Percentiles rank a stretch among this genome's conserved stretches.
phyloP scores from a whole-genome alignment of 2,329 filamentous ascomycete genomes.

The Claviceps arundinis region DNA sequence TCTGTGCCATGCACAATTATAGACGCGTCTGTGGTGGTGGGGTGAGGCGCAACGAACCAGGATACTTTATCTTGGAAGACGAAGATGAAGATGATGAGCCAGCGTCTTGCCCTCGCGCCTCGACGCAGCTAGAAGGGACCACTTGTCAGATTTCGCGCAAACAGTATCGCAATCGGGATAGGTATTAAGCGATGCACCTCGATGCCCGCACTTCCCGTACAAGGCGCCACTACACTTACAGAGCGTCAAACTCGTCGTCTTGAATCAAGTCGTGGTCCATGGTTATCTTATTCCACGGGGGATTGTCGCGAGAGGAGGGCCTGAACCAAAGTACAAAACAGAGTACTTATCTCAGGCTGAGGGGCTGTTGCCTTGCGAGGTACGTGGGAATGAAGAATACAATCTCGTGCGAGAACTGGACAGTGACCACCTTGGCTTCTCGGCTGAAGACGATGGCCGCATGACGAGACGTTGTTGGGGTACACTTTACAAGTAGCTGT shows the following conservation, averaged over 20 bases:
- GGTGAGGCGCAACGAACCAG: conserved; percentile 14
- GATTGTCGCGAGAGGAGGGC: background rate
- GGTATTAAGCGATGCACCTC: background rate
- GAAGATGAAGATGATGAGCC: background rate
- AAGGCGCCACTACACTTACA: conserved; percentile 25
- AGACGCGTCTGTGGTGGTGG: background rate
- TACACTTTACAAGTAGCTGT: too few relatives aligned
- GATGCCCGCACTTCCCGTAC: background rate
- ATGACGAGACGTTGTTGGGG: background rate
- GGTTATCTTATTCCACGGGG: background rate
- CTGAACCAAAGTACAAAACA: too few relatives aligned
- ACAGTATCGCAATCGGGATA: background rate
- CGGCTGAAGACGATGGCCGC: background rate
- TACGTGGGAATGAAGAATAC: too few relatives aligned
- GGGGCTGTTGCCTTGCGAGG: too few relatives aligned
- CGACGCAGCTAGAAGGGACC: conserved; percentile 18
- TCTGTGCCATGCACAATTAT: background rate
- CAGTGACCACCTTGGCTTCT: background rate
- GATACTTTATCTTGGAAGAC: conserved; percentile 19
- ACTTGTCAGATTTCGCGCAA: background rate
- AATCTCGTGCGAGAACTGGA: too few relatives aligned
- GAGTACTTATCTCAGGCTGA: too few relatives aligned
- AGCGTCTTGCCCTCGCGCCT: conserved; percentile 10
- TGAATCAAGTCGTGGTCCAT: conserved; percentile 23
- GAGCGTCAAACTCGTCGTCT: conserved; percentile 41